These are phyloP conservation scores for Exophiala xenobiotica DNA, from an alignment of 2,329 filamentous ascomycete genomes.

Conservation along the genomic window DNA sequence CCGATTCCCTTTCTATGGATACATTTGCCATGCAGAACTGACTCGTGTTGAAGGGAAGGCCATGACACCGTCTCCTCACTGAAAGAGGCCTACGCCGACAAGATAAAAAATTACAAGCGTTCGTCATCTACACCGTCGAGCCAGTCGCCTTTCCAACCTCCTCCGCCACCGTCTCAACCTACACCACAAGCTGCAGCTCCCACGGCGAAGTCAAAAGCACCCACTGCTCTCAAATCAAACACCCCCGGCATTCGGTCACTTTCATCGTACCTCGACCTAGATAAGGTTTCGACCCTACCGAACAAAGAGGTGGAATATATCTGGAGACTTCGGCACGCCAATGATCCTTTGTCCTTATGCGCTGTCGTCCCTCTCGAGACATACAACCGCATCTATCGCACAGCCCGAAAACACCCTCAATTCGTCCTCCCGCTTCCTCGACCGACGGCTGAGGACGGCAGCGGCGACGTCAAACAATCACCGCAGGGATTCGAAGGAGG, in stretches of 20 bases:
- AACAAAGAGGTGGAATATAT: slow-evolving; percentile 79
- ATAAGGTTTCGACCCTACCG: slow-evolving; percentile 71
- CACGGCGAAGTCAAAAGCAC: slow-evolving; percentile 37
- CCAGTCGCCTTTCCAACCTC: slow-evolving; percentile 28
- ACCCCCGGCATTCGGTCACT: slow-evolving; percentile 61
- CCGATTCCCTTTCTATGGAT: too few species aligned
- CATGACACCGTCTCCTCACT: slow-evolving; percentile 60
- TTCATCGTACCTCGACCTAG: slow-evolving; percentile 71
- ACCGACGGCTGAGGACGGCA: slow-evolving; percentile 29
- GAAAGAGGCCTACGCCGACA: slow-evolving; percentile 79
- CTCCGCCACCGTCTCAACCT: slow-evolving; percentile 39
- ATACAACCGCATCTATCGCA: slow-evolving; percentile 69
- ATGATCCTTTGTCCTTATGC: slow-evolving; percentile 72
- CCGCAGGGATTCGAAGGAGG: slow-evolving; percentile 38
- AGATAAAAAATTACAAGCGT: slow-evolving; percentile 70
- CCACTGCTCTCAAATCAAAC: slow-evolving; percentile 44
- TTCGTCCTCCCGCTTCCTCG: slow-evolving; percentile 83
- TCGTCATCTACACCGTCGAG: slow-evolving; percentile 50
- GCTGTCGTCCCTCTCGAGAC: slow-evolving; percentile 72
- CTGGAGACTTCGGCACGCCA: slow-evolving; percentile 85
- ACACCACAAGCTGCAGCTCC: slow-evolving; percentile 39
- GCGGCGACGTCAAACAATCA: slow-evolving; percentile 30
- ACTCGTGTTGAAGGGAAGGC: too few species aligned
- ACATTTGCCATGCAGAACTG: too few species aligned
- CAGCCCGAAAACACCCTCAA: slow-evolving; percentile 73